These are phyloP conservation scores for Scheffersomyces lignosus DNA, from an alignment of 805 yeast genomes.

Conservation along the genomic window DNA sequence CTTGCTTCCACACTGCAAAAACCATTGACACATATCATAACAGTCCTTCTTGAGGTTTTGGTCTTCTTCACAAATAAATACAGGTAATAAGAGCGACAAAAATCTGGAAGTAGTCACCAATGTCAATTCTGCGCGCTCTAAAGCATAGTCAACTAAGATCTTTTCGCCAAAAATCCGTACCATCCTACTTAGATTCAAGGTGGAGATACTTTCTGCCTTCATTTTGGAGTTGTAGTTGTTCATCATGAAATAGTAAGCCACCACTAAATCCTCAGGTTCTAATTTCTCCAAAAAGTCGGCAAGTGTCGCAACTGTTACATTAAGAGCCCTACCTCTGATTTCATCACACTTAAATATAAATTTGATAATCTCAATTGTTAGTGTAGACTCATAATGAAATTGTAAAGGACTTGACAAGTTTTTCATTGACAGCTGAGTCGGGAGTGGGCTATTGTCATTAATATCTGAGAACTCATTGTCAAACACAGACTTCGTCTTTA, in stretches of 20 bases:
- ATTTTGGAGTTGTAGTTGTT: no score
- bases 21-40: conserved; percentile 49
- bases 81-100: conserved; percentile 19
- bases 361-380: neutral
- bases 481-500: conserved; percentile 3
- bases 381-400: neutral
- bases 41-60: conserved; percentile 40
- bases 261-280: conserved; percentile 3
- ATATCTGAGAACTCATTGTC: conserved; percentile 9
- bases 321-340: neutral
- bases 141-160: conserved; percentile 23
- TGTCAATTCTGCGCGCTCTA: conserved; percentile 43
- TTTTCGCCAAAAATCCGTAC: conserved; percentile 33
- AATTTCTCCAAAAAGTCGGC: conserved; percentile 1
- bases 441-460: neutral
- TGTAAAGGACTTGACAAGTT: neutral
- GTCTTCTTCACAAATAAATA: conserved; percentile 23
- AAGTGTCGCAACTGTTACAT: neutral
- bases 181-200: conserved; percentile 10
- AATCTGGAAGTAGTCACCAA: conserved; percentile 32
- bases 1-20: conserved; percentile 40
- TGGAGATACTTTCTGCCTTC: conserved; percentile 1
- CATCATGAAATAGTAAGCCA: conserved; percentile 2
- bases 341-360: no score
- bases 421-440: neutral